Percentiles rank a stretch among this genome's conserved stretches.
Evolutionary conservation across 1,284 basidiomycete species (phyloP).

Genomic region (Malassezia sympodialis): DNA sequence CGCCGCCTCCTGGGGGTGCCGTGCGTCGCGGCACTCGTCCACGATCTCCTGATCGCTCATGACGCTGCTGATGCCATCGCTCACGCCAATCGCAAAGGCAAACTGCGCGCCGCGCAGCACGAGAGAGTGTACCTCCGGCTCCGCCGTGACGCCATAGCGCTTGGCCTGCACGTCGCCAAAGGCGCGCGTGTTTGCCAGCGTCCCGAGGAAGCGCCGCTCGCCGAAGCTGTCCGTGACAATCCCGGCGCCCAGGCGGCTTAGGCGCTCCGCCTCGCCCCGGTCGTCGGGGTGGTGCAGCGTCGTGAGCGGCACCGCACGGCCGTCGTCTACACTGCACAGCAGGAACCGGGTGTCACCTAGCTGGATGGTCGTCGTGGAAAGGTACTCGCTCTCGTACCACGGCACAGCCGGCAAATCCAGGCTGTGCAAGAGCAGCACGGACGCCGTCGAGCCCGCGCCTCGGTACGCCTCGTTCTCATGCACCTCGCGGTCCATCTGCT

Average conservation of each 20-base stretch:
- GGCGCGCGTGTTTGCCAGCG: slow-evolving; percentile 82
- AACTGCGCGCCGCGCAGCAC: slow-evolving; percentile 55
- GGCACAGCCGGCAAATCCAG: slow-evolving; percentile 59
- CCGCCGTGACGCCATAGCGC: slow-evolving; percentile 62
- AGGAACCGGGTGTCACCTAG: slow-evolving; percentile 74
- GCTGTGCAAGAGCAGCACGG: slow-evolving; percentile 75
- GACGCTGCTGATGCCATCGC: slow-evolving; percentile 77
- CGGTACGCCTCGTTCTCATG: slow-evolving; percentile 28
- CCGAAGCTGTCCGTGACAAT: slow-evolving; percentile 90
- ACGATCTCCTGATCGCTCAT: slow-evolving; percentile 88
- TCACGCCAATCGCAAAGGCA: slow-evolving; percentile 36
- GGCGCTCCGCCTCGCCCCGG: slow-evolving; percentile 67
- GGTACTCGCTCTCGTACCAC: slow-evolving; percentile 44
- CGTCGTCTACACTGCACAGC: slow-evolving; percentile 64
- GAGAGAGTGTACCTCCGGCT: slow-evolving; percentile 78
- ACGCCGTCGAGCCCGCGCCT: slow-evolving; percentile 70
- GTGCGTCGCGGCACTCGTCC: slow-evolving; percentile 67
- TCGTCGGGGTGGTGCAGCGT: slow-evolving; percentile 74
- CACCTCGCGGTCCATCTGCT: slow-evolving; percentile 33
- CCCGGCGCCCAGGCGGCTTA: slow-evolving; percentile 76
- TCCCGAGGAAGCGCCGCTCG: slow-evolving; percentile 92
- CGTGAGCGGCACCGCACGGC: slow-evolving; percentile 61
- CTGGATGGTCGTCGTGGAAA: slow-evolving; percentile 67
- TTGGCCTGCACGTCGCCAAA: slow-evolving; percentile 87
- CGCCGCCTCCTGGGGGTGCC: slow-evolving; percentile 69